Evolutionary conservation across 176 grass and related monocot species (phyloP).

Genomic region (Lolium perenne): DNA sequence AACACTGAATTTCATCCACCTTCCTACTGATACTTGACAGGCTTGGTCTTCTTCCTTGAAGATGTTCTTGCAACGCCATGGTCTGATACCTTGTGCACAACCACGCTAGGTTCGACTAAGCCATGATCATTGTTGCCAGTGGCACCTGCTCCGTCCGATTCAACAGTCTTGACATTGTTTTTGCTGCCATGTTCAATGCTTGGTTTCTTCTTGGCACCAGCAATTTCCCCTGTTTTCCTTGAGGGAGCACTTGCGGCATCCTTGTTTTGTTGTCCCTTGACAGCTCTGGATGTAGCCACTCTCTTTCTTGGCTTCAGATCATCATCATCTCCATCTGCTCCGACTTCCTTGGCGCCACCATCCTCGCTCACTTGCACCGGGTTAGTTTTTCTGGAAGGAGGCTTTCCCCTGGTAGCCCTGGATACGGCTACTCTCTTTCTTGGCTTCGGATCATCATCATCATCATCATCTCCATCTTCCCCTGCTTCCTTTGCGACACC

Average conservation of each 20-base stretch:
- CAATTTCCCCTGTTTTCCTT: conserved; percentile 35
- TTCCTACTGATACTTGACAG: conserved; percentile 17
- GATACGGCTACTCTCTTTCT: conserved; percentile 36
- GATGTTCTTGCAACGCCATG: conserved; percentile 23
- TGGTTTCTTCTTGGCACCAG: conserved; percentile 18
- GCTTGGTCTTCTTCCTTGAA: conserved; percentile 18
- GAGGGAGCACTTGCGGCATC: neutral
- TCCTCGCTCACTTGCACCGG: neutral
- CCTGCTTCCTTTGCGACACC: conserved; percentile 37
- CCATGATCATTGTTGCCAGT: conserved; percentile 8
- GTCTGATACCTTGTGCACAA: neutral
- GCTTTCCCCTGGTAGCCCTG: conserved; percentile 24
- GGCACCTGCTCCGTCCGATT: neutral
- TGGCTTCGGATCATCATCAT: conserved; percentile 43
- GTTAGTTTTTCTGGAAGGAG: conserved; percentile 9
- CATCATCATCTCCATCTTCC: neutral
- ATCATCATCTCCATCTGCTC: conserved; percentile 13
- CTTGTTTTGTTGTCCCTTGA: conserved; percentile 33
- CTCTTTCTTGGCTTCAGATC: conserved; percentile 50
- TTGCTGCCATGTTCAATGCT: neutral
- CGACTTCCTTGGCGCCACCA: neutral
- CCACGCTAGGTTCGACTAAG: neutral
- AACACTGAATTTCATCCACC: neutral
- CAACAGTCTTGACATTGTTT: neutral
- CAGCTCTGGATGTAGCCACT: conserved; percentile 2